These are phyloP conservation scores for Trichomonas vaginalis DNA, from an alignment of 208 protist genomes.

Conservation along the genomic window DNA sequence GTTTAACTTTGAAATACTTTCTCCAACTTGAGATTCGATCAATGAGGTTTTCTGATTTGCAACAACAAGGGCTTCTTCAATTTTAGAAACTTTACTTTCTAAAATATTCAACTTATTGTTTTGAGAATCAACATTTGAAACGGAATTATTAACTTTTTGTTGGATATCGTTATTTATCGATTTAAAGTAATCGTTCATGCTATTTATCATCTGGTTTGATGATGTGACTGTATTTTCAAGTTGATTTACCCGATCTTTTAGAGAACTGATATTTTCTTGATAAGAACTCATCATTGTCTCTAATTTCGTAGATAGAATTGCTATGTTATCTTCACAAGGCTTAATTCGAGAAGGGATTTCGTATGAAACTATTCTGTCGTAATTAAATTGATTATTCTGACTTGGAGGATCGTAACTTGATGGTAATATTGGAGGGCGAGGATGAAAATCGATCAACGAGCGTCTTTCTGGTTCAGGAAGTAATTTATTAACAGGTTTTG, in stretches of 20 bases:
- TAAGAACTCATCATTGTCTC: not conserved
- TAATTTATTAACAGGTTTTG: not conserved
- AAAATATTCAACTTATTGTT: not conserved
- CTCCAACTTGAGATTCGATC: not conserved
- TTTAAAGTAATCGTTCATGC: not conserved
- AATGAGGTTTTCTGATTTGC: not conserved
- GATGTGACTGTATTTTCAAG: not conserved
- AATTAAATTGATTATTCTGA: not conserved
- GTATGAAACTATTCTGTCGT: not conserved
- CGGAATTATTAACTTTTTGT: not conserved
- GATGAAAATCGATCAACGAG: no score
- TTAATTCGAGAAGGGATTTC: not conserved
- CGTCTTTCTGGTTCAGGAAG: not conserved
- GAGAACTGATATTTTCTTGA: not conserved
- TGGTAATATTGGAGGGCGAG: not conserved
- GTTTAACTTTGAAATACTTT: not conserved
- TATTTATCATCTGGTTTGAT: not conserved
- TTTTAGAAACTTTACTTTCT: not conserved
- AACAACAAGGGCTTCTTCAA: not conserved
- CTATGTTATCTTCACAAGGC: not conserved
- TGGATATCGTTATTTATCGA: not conserved
- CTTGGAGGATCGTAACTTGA: not conserved
- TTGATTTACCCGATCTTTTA: not conserved
- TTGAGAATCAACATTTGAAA: not conserved
- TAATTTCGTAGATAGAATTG: not conserved